Percentiles rank a stretch among this genome's conserved stretches.
Conservation (phyloP, 2,329 filamentous ascomycete species). For the Paraphoma sp. region DNA sequence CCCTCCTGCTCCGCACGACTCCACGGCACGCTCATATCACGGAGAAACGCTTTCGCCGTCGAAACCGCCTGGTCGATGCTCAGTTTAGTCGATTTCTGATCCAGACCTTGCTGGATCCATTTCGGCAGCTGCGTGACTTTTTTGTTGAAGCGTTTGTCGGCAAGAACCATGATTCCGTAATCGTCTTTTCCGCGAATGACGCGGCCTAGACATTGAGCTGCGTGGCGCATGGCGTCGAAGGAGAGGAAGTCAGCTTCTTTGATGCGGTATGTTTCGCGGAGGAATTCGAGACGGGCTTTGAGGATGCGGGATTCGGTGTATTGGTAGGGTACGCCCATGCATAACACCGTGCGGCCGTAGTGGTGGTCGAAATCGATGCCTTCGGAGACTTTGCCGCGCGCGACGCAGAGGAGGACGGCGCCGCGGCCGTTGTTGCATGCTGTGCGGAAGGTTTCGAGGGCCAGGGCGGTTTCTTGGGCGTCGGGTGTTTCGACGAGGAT, state of each 20-base stretch:
- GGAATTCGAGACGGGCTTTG: constrained; percentile 91
- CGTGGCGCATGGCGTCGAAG: constrained; percentile 99
- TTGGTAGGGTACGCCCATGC: constrained; percentile 97
- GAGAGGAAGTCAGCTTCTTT: constrained; percentile 97
- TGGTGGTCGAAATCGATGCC: constrained; percentile 99
- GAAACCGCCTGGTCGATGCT: constrained; percentile 96
- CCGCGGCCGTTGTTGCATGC: constrained; percentile 97
- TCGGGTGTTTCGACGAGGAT: constrained; percentile 98
- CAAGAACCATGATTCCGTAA: constrained; percentile 99
- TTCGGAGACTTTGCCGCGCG: constrained; percentile 94
- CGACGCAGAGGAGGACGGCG: constrained; percentile 91
- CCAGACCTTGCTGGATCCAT: constrained; percentile 91
- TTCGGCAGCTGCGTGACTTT: constrained; percentile 90
- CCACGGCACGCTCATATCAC: constrained; percentile 92
- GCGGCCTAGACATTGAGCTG: constrained; percentile 92
- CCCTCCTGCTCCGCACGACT: constrained; percentile 83
- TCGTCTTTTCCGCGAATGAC: constrained; percentile 96
- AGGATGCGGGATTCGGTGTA: constrained; percentile 98
- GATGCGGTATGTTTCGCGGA: constrained; percentile 97
- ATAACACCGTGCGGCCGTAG: constrained; percentile 93
- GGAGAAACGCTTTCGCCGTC: constrained; percentile 85
- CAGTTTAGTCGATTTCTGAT: constrained; percentile 85
- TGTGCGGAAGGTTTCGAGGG: constrained; percentile 94
- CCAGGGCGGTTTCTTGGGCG: constrained; percentile 93
- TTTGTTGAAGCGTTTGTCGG: constrained; percentile 91